Conservation (phyloP, 306 rosid genomes). For the Lablab purpureus region DNA sequence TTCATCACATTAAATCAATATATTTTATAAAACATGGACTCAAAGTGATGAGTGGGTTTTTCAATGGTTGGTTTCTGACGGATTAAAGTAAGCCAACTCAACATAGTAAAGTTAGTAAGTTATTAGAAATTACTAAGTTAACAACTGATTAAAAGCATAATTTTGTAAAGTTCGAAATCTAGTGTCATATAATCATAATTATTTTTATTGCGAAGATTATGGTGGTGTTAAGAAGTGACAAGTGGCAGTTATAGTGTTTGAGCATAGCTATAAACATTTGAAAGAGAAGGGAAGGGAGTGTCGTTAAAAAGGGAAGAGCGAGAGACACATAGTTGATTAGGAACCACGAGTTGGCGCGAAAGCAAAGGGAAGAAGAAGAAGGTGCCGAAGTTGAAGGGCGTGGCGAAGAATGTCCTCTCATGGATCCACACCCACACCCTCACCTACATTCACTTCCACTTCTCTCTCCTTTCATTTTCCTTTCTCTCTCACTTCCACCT, state of each 20-base stretch:
- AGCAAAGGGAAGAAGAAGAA: slow-evolving; percentile 62
- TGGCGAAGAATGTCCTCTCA: slow-evolving; percentile 74
- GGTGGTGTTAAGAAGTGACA: not conserved
- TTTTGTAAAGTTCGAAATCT: not conserved
- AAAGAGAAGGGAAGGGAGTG: not conserved
- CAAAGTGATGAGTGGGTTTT: too few relatives aligned
- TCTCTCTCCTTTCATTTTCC: slow-evolving; percentile 36
- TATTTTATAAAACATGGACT: too few relatives aligned
- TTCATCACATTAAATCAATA: too few relatives aligned
- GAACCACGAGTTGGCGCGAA: slow-evolving; percentile 92
- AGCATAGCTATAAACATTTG: not conserved
- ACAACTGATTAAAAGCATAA: not conserved
- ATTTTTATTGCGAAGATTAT: too few relatives aligned
- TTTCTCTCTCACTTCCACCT: slow-evolving; percentile 16
- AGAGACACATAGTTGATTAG: slow-evolving; percentile 47
- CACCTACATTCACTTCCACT: slow-evolving; percentile 49
- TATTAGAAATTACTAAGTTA: too few relatives aligned
- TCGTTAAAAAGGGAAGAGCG: slow-evolving; percentile 27
- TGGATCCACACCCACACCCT: slow-evolving; percentile 52
- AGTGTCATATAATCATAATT: too few relatives aligned
- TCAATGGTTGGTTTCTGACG: too few relatives aligned
- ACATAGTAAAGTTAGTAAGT: not conserved
- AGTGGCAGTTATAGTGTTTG: not conserved
- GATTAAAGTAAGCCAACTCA: too few relatives aligned
- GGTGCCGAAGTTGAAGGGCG: slow-evolving; percentile 77